Conservation (phyloP, 495 filamentous ascomycete species). For the Aspergillus sclerotioniger region DNA sequence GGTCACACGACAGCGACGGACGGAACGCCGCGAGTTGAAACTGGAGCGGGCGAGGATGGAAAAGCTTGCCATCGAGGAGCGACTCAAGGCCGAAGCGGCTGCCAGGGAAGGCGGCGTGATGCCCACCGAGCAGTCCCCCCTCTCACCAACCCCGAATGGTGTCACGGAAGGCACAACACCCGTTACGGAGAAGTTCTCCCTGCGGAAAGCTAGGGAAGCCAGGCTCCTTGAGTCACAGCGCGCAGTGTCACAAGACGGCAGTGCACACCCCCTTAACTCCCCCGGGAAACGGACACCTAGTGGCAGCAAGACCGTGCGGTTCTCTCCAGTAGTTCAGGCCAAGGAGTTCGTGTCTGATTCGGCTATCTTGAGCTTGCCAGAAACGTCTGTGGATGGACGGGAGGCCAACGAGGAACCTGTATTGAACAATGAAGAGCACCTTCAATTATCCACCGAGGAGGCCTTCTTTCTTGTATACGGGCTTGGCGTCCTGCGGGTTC, state of each 20-base stretch:
- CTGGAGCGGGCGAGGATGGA: slow-evolving; percentile 84
- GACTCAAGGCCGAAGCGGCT: slow-evolving; percentile 60
- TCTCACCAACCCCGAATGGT: slow-evolving; percentile 18
- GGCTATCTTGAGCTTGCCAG: slow-evolving; percentile 31
- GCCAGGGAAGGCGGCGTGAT: slow-evolving; percentile 27
- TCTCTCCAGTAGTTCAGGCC: slow-evolving; percentile 60
- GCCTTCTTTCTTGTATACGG: slow-evolving; percentile 86
- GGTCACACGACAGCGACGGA: slow-evolving; percentile 68
- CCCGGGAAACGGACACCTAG: slow-evolving; percentile 9
- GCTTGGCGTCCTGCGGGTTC: slow-evolving; percentile 72
- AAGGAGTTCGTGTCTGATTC: slow-evolving; percentile 52
- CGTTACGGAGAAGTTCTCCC: slow-evolving; percentile 37
- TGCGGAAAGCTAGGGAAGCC: slow-evolving; percentile 43
- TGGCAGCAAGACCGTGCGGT: slow-evolving; percentile 60
- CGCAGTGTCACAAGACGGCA: slow-evolving; percentile 20
- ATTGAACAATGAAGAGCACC: slow-evolving; percentile 79
- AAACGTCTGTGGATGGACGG: slow-evolving; percentile 24
- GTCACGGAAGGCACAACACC: slow-evolving; percentile 20
- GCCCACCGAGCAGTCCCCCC: slow-evolving; percentile 10
- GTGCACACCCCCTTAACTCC: slow-evolving; percentile 3
- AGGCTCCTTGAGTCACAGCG: slow-evolving; percentile 28
- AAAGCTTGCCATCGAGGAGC: slow-evolving; percentile 72
- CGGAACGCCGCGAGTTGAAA: slow-evolving; percentile 81
- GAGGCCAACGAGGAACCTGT: slow-evolving; percentile 22
- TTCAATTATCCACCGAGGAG: slow-evolving; percentile 87